phyloP scores from a whole-genome alignment of 73 alveolate species.

The Tetrahymena malaccensis region DNA sequence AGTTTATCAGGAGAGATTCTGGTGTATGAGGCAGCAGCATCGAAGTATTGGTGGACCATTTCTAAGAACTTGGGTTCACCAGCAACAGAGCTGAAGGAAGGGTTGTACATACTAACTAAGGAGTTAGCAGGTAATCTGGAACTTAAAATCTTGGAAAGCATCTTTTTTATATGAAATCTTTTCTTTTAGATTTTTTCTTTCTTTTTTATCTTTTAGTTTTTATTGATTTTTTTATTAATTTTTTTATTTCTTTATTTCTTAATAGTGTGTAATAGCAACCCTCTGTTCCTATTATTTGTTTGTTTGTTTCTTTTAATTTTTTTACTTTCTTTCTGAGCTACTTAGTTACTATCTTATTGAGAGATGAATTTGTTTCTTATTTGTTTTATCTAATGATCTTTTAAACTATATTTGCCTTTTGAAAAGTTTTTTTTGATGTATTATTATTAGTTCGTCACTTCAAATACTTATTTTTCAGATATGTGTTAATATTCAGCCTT shows the following conservation, averaged over 20 bases:
- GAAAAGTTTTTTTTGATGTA: not conserved
- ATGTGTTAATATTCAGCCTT: not conserved
- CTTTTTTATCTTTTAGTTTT: not conserved
- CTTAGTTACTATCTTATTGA: not conserved
- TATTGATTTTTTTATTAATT: not conserved
- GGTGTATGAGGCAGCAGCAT: slow-evolving; percentile 54
- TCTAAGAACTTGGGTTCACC: slow-evolving; percentile 61
- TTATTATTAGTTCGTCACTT: not conserved
- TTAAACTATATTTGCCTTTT: not conserved
- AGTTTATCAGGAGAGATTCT: slow-evolving; percentile 41
- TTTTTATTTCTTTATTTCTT: not conserved
- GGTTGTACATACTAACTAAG: not conserved
- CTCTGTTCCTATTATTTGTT: not conserved
- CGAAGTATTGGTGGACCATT: slow-evolving; percentile 48
- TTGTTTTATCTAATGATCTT: not conserved
- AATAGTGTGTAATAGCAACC: not conserved
- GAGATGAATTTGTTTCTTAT: not conserved
- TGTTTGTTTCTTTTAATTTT: not conserved
- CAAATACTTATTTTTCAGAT: not conserved
- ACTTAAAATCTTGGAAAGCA: not conserved
- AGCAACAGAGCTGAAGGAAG: not conserved
- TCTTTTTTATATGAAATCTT: not conserved
- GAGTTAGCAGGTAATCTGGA: not conserved
- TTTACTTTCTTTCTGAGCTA: not conserved
- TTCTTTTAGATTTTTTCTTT: not conserved